These are phyloP conservation scores for Botryobasidium botryosum DNA, from an alignment of 768 basidiomycete genomes.

Conservation along the genomic window DNA sequence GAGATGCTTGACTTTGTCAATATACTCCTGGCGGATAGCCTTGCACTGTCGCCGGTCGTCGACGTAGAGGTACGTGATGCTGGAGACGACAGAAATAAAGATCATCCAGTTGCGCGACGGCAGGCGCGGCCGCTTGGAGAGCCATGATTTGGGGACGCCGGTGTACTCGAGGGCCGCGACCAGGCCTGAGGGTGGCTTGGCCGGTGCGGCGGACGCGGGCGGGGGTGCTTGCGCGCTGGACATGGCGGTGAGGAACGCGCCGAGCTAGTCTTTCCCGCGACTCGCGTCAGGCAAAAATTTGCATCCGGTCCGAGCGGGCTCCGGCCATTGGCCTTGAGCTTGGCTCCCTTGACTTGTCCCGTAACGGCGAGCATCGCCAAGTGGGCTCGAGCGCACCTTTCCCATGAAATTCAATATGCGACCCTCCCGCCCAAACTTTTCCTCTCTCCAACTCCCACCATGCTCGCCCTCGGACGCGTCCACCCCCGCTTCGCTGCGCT, in stretches of 20 bases:
- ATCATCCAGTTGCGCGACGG: constrained; percentile 92
- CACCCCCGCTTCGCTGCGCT: constrained; percentile 1
- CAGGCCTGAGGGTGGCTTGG: too few relatives aligned
- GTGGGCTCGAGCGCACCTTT: not conserved
- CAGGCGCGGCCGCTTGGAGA: constrained; percentile 70
- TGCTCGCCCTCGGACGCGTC: constrained; percentile 1
- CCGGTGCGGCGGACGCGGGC: too few relatives aligned
- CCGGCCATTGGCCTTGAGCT: too few relatives aligned
- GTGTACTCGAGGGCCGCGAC: constrained; percentile 22
- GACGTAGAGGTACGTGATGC: constrained; percentile 52
- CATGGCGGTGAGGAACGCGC: too few relatives aligned
- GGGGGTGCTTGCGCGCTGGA: too few relatives aligned
- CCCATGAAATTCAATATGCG: not conserved
- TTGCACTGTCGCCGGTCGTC: constrained; percentile 80
- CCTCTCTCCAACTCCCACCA: constrained; percentile 1
- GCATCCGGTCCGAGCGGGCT: too few relatives aligned
- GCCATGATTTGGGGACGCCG: constrained; percentile 52
- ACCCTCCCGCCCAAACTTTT: not conserved
- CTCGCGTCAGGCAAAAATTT: too few relatives aligned
- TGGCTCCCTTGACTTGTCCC: constrained; percentile 1
- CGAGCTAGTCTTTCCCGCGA: too few relatives aligned
- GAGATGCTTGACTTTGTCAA: constrained; percentile 63
- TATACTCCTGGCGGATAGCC: constrained; percentile 56
- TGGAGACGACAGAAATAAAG: constrained; percentile 63
- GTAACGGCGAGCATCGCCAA: not conserved